These are phyloP conservation scores for Eucalyptus cloeziana DNA, from an alignment of 345 rosid species.

Conservation along the genomic window DNA sequence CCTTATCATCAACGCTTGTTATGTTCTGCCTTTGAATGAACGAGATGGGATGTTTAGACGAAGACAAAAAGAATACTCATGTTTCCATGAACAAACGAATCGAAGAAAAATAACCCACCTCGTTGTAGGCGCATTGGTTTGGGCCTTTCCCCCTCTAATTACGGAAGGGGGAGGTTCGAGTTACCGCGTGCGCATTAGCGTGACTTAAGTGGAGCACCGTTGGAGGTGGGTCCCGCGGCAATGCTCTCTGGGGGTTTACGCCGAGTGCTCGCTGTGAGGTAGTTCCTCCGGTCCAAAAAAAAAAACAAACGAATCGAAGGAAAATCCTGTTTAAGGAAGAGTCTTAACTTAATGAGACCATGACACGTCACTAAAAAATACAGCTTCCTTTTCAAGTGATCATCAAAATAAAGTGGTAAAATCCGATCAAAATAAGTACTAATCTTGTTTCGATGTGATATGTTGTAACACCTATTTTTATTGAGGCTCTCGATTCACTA, in stretches of 20 bases:
- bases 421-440: background rate
- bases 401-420: background rate
- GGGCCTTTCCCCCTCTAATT: too few species aligned
- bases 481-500: background rate
- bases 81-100: background rate
- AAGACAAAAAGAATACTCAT: too few species aligned
- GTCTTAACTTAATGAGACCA: background rate
- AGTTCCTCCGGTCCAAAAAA: too few species aligned
- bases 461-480: background rate
- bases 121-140: too few species aligned
- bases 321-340: too few species aligned
- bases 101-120: rapidly evolving
- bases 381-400: background rate
- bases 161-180: too few species aligned
- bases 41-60: background rate
- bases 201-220: too few species aligned
- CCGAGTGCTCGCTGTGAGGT: too few species aligned
- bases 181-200: too few species aligned
- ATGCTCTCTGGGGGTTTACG: too few species aligned
- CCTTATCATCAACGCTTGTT: background rate
- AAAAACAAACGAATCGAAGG: too few species aligned
- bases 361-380: background rate
- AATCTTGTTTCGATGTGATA: background rate
- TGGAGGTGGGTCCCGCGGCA: too few species aligned
- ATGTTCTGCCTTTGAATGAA: background rate